Conservation (phyloP, 441 rosid genomes). For the Omphalea diandra region DNA sequence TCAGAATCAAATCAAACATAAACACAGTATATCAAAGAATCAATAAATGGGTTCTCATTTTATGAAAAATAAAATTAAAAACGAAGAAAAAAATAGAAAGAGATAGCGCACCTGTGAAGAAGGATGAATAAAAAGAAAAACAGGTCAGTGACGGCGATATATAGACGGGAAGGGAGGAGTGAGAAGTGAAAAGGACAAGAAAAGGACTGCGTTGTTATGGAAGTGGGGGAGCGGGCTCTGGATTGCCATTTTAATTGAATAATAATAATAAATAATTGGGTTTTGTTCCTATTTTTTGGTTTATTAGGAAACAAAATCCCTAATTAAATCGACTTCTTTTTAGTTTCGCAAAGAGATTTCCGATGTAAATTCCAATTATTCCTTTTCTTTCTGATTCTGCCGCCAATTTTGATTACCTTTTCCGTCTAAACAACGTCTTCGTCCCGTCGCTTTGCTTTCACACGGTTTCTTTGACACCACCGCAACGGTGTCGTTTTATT, state of each 20-base stretch:
- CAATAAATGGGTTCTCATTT: not conserved
- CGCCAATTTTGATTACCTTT: conserved; percentile 19
- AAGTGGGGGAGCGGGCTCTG: not conserved
- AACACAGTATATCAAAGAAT: not conserved
- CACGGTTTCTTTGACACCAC: too few species aligned
- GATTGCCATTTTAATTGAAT: conserved; percentile 12
- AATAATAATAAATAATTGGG: too few species aligned
- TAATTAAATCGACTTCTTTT: not conserved
- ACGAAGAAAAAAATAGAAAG: not conserved
- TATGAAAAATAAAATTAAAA: not conserved
- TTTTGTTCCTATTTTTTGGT: not conserved
- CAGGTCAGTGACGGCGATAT: not conserved
- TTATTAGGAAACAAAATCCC: conserved; percentile 14
- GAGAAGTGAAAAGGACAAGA: conserved; percentile 4
- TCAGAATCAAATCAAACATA: not conserved
- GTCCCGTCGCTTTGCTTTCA: too few species aligned
- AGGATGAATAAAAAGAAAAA: not conserved
- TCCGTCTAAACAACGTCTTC: too few species aligned
- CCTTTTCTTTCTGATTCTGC: too few species aligned
- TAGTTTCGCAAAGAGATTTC: too few species aligned
- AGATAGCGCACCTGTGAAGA: conserved; percentile 1
- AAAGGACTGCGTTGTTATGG: not conserved
- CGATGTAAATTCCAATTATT: not conserved
- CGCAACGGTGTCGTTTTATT: too few species aligned
- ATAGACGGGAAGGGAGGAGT: not conserved